Percentiles rank a stretch among this genome's conserved stretches.
Evolutionary conservation across 495 filamentous ascomycete genomes (phyloP).

Genomic region (Talaromyces adpressus): DNA sequence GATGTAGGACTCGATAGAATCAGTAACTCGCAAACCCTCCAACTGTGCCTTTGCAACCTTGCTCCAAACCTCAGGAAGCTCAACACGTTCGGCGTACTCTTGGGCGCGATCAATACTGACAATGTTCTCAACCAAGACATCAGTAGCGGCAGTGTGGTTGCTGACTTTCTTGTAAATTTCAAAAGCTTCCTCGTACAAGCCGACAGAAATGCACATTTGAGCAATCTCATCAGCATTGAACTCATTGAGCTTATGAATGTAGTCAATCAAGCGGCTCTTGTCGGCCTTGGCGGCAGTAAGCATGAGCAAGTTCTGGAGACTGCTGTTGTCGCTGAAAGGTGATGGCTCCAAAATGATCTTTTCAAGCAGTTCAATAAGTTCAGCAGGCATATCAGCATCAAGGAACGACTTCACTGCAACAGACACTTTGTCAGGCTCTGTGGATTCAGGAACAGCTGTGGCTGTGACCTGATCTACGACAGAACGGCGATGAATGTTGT

Average conservation of each 20-base stretch:
- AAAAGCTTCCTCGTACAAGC: constrained; percentile 94
- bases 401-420: constrained; percentile 92
- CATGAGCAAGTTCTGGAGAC: constrained; percentile 93
- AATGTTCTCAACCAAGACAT: constrained; percentile 92
- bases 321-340: constrained; percentile 93
- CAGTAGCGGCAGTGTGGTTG: constrained; percentile 77
- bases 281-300: constrained; percentile 96
- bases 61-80: constrained; percentile 98
- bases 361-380: constrained; percentile 95
- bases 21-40: constrained; percentile 86
- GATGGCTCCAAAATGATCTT: constrained; percentile 99
- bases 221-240: constrained; percentile 93
- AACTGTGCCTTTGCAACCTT: constrained; percentile 97
- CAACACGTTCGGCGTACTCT: constrained; percentile 92
- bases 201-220: constrained; percentile 85
- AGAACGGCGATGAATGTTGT: constrained; percentile 89
- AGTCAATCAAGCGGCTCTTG: constrained; percentile 91
- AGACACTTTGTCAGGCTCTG: constrained; percentile 90
- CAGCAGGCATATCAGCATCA: constrained; percentile 78
- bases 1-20: constrained; percentile 96
- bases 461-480: constrained; percentile 96
- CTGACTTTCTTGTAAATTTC: constrained; percentile 98
- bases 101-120: constrained; percentile 98
- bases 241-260: constrained; percentile 82
- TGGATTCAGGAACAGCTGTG: constrained; percentile 91